These are phyloP conservation scores for Phaeotremella fagi DNA, from an alignment of 768 basidiomycete genomes.

Conservation along the genomic window DNA sequence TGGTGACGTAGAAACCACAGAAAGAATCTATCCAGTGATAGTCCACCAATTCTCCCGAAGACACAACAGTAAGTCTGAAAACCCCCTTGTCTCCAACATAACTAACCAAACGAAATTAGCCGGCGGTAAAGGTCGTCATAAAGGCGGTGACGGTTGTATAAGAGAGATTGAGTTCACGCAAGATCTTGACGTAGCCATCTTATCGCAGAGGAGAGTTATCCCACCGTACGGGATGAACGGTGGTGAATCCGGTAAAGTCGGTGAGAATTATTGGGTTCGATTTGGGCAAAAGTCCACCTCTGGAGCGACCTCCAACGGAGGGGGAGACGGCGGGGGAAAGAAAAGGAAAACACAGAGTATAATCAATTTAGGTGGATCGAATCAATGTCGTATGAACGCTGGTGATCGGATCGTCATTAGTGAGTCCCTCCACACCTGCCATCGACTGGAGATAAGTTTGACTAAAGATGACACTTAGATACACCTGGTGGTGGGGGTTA, in stretches of 20 bases:
- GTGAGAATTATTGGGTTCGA: slow-evolving; percentile 16
- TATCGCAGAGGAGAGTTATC: slow-evolving; percentile 29
- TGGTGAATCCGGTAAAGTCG: slow-evolving; percentile 34
- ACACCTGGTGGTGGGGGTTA: slow-evolving; percentile 38
- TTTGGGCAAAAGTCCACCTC: not conserved
- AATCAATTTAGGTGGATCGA: slow-evolving; percentile 16
- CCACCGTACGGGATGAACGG: slow-evolving; percentile 51
- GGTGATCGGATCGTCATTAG: slow-evolving; percentile 20
- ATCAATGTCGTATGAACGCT: slow-evolving; percentile 10
- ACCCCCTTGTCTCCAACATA: not conserved
- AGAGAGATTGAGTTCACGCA: slow-evolving; percentile 35
- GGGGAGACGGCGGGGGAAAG: not conserved
- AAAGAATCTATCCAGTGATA: slow-evolving; percentile 30
- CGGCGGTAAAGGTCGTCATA: slow-evolving; percentile 28
- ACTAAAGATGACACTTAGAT: slow-evolving; percentile 7
- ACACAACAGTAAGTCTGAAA: not conserved
- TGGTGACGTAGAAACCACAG: slow-evolving; percentile 34
- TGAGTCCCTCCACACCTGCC: slow-evolving; percentile 6
- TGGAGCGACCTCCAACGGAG: not conserved
- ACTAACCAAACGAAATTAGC: not conserved
- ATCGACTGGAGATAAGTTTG: not conserved
- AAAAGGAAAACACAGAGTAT: slow-evolving; percentile 3
- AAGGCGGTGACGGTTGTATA: slow-evolving; percentile 36
- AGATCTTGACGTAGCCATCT: slow-evolving; percentile 25
- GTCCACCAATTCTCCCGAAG: slow-evolving; percentile 31